Conservation (phyloP, 129 eudicot genomes). For the Silybum marianum region DNA sequence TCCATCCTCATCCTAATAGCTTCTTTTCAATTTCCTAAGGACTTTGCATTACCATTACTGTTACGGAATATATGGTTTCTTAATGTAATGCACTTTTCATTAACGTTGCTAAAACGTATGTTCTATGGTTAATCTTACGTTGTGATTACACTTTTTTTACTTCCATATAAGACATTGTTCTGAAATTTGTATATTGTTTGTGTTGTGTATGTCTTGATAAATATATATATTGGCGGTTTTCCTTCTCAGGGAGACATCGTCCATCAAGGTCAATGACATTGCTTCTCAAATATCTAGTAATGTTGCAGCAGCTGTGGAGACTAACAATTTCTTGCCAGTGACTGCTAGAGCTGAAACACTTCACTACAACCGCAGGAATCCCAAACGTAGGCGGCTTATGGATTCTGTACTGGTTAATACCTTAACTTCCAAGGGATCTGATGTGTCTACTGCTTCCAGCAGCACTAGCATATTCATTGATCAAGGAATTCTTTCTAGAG, state of each 20-base stretch:
- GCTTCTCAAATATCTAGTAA: conserved; percentile 80
- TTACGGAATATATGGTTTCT: not conserved
- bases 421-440: conserved; percentile 37
- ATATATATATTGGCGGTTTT: conserved; percentile 7
- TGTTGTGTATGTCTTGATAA: not conserved
- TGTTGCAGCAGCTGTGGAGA: conserved; percentile 92
- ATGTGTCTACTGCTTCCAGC: conserved; percentile 45
- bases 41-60: not conserved
- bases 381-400: conserved; percentile 84
- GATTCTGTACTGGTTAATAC: conserved; percentile 47
- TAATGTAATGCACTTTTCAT: not conserved
- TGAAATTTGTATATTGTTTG: not conserved
- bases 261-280: conserved; percentile 83
- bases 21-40: not conserved
- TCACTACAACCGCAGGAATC: conserved; percentile 79
- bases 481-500: conserved; percentile 49
- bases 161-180: not conserved
- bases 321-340: conserved; percentile 69
- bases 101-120: not conserved
- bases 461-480: conserved; percentile 37
- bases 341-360: conserved; percentile 52
- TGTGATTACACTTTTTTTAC: not conserved
- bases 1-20: not conserved
- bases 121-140: not conserved
- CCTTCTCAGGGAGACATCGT: conserved; percentile 76